These are phyloP conservation scores for Caloboletus firmus DNA, from an alignment of 1,284 basidiomycete species.

Conservation along the genomic window DNA sequence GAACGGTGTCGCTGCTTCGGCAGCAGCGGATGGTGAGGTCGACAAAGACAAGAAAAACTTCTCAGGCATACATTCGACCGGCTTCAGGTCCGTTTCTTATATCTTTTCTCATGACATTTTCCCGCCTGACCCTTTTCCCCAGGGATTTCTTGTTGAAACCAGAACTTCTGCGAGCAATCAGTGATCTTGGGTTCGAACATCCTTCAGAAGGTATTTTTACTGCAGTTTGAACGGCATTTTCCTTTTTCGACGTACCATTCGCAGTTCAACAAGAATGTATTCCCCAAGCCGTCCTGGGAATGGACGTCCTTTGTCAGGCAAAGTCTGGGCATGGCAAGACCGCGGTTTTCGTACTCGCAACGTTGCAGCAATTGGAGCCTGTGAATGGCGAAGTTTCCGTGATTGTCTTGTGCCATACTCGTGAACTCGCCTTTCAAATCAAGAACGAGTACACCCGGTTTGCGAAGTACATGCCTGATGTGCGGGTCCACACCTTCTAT, in stretches of 20 bases:
- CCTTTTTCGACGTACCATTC: background rate
- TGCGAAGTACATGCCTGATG: slow-evolving; percentile 99
- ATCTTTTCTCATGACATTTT: background rate
- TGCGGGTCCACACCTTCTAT: slow-evolving; percentile 97
- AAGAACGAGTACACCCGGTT: slow-evolving; percentile 99
- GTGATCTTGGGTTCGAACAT: slow-evolving; percentile 99
- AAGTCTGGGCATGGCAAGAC: slow-evolving; percentile 99
- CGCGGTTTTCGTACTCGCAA: slow-evolving; percentile 97
- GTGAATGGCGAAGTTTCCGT: slow-evolving; percentile 98
- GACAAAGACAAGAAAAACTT: slow-evolving; percentile 96
- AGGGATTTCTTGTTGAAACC: slow-evolving; percentile 31
- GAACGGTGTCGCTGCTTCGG: slow-evolving; percentile 52
- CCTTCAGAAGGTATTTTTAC: slow-evolving; percentile 88
- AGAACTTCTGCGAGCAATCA: slow-evolving; percentile 95
- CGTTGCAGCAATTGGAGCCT: slow-evolving; percentile 97
- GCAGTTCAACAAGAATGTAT: slow-evolving; percentile 99
- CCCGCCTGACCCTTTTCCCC: slow-evolving; percentile 16
- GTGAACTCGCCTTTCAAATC: slow-evolving; percentile 99
- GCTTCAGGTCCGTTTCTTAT: slow-evolving; percentile 70
- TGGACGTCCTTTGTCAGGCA: slow-evolving; percentile 99
- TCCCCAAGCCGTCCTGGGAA: slow-evolving; percentile 98
- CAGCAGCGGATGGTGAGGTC: slow-evolving; percentile 58
- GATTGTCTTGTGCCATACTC: slow-evolving; percentile 97
- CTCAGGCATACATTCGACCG: slow-evolving; percentile 95
- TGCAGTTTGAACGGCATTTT: background rate